Base-by-base conservation (phyloP, 257 asterid genomes). In the Ajuga chamaepitys region DNA sequence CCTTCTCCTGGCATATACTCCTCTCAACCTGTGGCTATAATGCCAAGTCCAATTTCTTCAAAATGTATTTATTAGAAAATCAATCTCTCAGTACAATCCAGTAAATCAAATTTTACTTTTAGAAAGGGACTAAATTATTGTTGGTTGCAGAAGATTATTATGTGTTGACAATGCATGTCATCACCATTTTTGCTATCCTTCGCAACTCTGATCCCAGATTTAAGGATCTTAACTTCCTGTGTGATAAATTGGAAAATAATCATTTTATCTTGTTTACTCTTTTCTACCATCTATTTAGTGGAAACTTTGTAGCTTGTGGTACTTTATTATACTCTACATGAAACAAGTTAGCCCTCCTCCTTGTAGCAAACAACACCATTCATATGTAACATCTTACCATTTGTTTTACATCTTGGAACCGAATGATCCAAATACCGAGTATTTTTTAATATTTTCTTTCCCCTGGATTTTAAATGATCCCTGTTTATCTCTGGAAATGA, bases 261-360 rank as follows among this genome's bases (percentile, higher is more conserved):
- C 25, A 24, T 18, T 0, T 45, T 40, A 7, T 58, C 48, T 35
- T 26, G 54, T 64, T 38, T 12, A 10, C 53, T 57, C n/a, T 47
- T 61, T n/a, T 40, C 40, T 35, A 40, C 3, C 40, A n/a, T 58
- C 58, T 47, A 18, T 35, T 16, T 57, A 17, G 17, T 38, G 32
- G 21, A 35, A 56, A n/a, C n/a, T n/a, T n/a, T n/a, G n/a, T n/a
- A n/a, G 22, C 21, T 2, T 20, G 25, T 51, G 58, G 18, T 54
- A 30, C 45, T 17, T 51, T 70, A 18, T 42, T 30, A 10, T 61
- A 11, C 37, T 14, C 20, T 70, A 55, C 64, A 51, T 35, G 74
- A 37, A 60, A 56, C 28, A 60, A n/a, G 46, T 30, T 24, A 35
- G 60, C 10, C 58, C n/a, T 70, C 13, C 50, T 40, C 52, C 45